Base-by-base conservation (phyloP, 805 yeast genomes). In the Spathaspora passalidarum region DNA sequence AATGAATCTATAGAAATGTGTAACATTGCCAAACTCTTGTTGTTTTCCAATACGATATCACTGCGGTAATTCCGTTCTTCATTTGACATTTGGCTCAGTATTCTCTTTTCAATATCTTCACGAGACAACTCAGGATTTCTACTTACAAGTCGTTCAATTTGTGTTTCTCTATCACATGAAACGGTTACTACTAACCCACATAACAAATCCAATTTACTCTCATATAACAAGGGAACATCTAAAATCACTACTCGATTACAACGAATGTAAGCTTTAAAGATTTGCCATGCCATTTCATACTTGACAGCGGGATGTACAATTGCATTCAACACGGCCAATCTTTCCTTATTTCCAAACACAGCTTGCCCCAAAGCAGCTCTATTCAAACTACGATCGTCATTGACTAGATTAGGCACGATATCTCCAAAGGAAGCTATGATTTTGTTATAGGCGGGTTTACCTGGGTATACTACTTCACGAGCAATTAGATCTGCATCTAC, bases 401-500 rank as follows among this genome's bases (percentile, higher is more conserved):
- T 57, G 4, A 82, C 53, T 38, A 80, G 53, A 38, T 79, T 78
- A 0, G 82, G 79, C 2, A 88, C 70, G 17, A 73, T 73, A 1
- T 71, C 68, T 0, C 66, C 65, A 58, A 92, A 94, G 39, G 85
- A 68, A 6, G 56, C 61, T 1, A 88, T 80, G 7, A 94, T 84
- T 52, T 78, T 68, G 1, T 72, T 68, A 63, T 87, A 90, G 0
- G 92, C 96, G 2, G 72, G 68, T 38, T 73, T 75, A 0, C 94
- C 95, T 0, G 97, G 97, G 52, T 76, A 79, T 9, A 92, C 96
- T 6, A 91, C 86, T 49, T 88, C 82, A 48, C 86, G 77, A 0
- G 99, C 98, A 38, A 95, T 84, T 42, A 79, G 62, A 62, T 94
- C 99, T 1, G 99, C 98, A 68, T 94, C 99, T 1, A 94, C 75